phyloP scores from a whole-genome alignment of 768 basidiomycete species.

The Neoboletus subvelutipes region DNA sequence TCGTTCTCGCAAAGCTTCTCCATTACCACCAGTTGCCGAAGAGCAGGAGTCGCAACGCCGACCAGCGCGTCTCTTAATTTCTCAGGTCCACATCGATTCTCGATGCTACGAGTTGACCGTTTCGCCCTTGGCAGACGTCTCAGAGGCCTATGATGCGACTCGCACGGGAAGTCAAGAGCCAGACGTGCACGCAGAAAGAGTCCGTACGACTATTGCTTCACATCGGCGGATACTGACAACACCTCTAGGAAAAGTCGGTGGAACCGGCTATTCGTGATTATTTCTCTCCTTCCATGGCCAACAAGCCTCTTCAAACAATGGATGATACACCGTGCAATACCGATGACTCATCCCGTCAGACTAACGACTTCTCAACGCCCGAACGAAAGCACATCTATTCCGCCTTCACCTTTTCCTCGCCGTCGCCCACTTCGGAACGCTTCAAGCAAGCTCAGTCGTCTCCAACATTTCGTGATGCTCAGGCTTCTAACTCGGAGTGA shows the following conservation, averaged over 20 bases:
- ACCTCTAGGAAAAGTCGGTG: conserved; percentile 47
- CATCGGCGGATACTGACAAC: background rate
- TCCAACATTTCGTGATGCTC: conserved; percentile 27
- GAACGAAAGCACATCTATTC: conserved; percentile 72
- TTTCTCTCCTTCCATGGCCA: conserved; percentile 31
- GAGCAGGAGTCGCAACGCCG: conserved; percentile 40
- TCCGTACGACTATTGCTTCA: conserved; percentile 30
- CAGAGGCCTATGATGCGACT: conserved; percentile 58
- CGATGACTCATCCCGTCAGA: conserved; percentile 61
- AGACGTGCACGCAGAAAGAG: conserved; percentile 48
- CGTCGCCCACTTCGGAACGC: conserved; percentile 59
- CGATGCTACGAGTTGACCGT: conserved; percentile 80
- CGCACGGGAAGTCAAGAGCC: conserved; percentile 38
- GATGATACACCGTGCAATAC: conserved; percentile 27
- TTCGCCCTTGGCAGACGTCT: conserved; percentile 74
- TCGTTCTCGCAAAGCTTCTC: conserved; percentile 47
- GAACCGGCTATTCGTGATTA: conserved; percentile 62
- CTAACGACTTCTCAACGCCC: conserved; percentile 69
- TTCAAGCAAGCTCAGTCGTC: conserved; percentile 44
- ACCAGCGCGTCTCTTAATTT: conserved; percentile 28
- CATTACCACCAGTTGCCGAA: conserved; percentile 62
- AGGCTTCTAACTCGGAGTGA: conserved; percentile 23
- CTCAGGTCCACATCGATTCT: conserved; percentile 64
- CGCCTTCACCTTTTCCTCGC: conserved; percentile 77
- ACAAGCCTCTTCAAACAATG: conserved; percentile 32